Percentiles rank a stretch among this genome's conserved stretches.
Evolutionary conservation across 106 monocot species (phyloP).

Genomic region (Dendrobium nobile): DNA sequence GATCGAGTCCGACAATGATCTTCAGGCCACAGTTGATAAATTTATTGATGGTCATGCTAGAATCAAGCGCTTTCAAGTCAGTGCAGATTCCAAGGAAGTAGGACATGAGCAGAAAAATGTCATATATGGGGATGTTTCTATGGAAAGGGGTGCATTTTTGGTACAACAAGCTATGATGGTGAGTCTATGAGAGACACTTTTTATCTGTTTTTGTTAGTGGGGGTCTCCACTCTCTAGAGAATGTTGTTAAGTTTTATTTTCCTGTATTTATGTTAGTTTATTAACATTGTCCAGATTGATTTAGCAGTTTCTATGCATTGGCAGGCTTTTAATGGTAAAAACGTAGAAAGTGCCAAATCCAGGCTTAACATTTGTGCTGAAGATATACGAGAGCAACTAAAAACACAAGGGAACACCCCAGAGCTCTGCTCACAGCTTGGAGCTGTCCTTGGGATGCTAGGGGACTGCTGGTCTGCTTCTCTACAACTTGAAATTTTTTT

Average conservation of each 20-base stretch:
- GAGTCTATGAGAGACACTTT: constrained; percentile 13
- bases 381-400: constrained; percentile 75
- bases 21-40: constrained; percentile 72
- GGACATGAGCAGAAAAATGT: constrained; percentile 51
- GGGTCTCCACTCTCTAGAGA: background rate
- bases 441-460: constrained; percentile 95
- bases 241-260: background rate
- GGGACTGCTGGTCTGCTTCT: constrained; percentile 82
- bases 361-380: constrained; percentile 79
- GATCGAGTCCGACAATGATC: constrained; percentile 79
- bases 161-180: constrained; percentile 99
- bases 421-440: constrained; percentile 95
- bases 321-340: constrained; percentile 84
- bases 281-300: background rate
- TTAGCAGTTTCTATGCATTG: constrained; percentile 5
- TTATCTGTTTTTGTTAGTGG: background rate
- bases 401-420: constrained; percentile 34
- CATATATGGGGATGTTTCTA: constrained; percentile 91
- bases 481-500: background rate
- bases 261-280: background rate
- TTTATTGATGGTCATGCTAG: constrained; percentile 97
- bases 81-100: constrained; percentile 29
- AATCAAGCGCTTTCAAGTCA: constrained; percentile 62
- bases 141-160: constrained; percentile 90
- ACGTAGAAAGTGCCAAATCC: constrained; percentile 83